phyloP scores from a whole-genome alignment of 1,284 basidiomycete genomes.

The Mycena sp. region DNA sequence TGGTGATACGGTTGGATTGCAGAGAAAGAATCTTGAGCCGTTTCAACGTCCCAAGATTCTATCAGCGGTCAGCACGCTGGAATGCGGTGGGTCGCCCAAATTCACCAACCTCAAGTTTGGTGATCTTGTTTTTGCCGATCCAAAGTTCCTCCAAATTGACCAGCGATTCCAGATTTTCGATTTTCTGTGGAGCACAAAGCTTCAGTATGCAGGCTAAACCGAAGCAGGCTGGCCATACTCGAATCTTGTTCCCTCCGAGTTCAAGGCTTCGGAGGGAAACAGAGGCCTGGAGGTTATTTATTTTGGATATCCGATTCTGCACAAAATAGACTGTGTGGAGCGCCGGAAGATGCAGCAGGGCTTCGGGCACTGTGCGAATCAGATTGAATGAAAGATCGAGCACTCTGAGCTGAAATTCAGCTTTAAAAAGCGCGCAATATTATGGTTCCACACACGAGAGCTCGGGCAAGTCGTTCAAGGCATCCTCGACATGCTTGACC shows the following conservation, averaged over 20 bases:
- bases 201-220: conserved; percentile 13
- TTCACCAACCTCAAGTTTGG: conserved; percentile 78
- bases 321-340: conserved; percentile 92
- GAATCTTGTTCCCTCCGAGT: conserved; percentile 91
- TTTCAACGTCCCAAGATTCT: conserved; percentile 74
- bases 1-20: conserved; percentile 94
- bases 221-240: conserved; percentile 61
- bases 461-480: conserved; percentile 69
- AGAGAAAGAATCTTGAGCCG: conserved; percentile 87
- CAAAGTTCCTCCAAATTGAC: conserved; percentile 92
- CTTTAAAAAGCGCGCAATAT: conserved; percentile 12
- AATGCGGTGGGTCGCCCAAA: not conserved
- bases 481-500: conserved; percentile 78
- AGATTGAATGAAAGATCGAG: conserved; percentile 98
- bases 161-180: conserved; percentile 89
- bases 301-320: conserved; percentile 92
- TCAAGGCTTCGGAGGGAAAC: conserved; percentile 85
- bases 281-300: conserved; percentile 73
- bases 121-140: conserved; percentile 98
- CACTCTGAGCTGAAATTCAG: conserved; percentile 57
- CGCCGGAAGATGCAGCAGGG: conserved; percentile 66
- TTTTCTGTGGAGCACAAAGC: conserved; percentile 63
- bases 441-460: conserved; percentile 63
- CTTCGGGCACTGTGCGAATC: conserved; percentile 77
- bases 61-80: conserved; percentile 30